Conservation (phyloP, 2,329 filamentous ascomycete species). For the Trichoderma koningii region DNA sequence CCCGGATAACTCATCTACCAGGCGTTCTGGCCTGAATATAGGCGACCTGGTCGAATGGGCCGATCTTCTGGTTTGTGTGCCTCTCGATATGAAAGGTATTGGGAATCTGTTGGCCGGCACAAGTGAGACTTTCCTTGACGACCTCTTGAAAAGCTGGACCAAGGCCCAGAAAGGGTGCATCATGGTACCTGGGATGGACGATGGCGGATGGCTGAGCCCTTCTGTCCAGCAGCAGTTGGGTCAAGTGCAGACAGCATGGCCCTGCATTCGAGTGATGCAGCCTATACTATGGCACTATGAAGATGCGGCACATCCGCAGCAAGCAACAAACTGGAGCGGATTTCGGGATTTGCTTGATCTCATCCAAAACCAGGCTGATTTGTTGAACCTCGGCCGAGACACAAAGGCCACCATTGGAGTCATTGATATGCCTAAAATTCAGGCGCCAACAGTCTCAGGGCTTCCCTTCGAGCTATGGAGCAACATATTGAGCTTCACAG, state of each 20-base stretch:
- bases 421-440: conserved; percentile 40
- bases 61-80: conserved; percentile 79
- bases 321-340: conserved; percentile 61
- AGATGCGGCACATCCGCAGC: conserved; percentile 50
- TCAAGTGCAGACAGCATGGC: conserved; percentile 82
- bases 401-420: conserved; percentile 57
- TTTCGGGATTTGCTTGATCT: conserved; percentile 73
- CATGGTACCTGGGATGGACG: conserved; percentile 85
- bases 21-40: conserved; percentile 49
- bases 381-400: conserved; percentile 72
- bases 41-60: conserved; percentile 82
- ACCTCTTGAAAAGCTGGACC: conserved; percentile 84
- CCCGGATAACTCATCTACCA: background rate
- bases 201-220: conserved; percentile 86
- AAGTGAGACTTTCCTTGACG: conserved; percentile 76
- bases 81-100: conserved; percentile 80
- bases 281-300: conserved; percentile 84
- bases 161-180: conserved; percentile 77
- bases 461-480: conserved; percentile 89
- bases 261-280: conserved; percentile 79
- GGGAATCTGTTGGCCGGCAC: conserved; percentile 87
- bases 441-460: conserved; percentile 43
- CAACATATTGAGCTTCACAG: conserved; percentile 78
- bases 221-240: conserved; percentile 84
- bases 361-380: conserved; percentile 74